Percentiles rank a stretch among this genome's conserved stretches.
Evolutionary conservation across 768 basidiomycete genomes (phyloP).

Genomic region (Xerocomus spinulosus): DNA sequence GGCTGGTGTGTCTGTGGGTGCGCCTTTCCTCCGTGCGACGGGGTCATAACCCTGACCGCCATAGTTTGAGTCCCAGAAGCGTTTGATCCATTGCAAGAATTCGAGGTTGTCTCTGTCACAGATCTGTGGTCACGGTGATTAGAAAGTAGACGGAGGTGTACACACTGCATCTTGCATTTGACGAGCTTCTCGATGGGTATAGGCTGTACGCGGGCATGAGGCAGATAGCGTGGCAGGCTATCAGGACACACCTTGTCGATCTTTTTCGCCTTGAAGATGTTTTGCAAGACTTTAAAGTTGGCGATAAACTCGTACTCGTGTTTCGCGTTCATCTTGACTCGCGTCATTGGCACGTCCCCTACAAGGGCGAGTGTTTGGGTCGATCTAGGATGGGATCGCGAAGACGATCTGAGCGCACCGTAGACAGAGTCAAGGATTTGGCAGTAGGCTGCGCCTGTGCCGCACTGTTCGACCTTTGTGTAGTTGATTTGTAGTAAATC

Average conservation of each 20-base stretch:
- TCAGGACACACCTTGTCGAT: slow-evolving; percentile 73
- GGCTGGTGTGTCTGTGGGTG: slow-evolving; percentile 68
- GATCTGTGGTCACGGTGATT: slow-evolving; percentile 16
- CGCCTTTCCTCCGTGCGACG: slow-evolving; percentile 74
- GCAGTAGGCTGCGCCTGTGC: slow-evolving; percentile 88
- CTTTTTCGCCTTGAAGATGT: slow-evolving; percentile 84
- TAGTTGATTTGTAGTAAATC: slow-evolving; percentile 87
- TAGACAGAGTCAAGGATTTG: slow-evolving; percentile 95
- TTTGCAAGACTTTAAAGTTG: slow-evolving; percentile 96
- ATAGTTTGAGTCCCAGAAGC: slow-evolving; percentile 92
- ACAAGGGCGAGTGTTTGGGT: slow-evolving; percentile 11
- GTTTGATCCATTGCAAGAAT: slow-evolving; percentile 95
- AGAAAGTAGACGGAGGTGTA: slow-evolving; percentile 18
- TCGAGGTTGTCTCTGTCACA: slow-evolving; percentile 86
- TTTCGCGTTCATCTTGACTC: slow-evolving; percentile 95
- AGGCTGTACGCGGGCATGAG: slow-evolving; percentile 48
- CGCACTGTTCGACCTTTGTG: slow-evolving; percentile 90
- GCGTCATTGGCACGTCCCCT: slow-evolving; percentile 88
- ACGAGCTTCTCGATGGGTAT: slow-evolving; percentile 92
- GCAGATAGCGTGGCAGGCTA: not conserved
- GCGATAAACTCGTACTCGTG: slow-evolving; percentile 94
- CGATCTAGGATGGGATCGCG: slow-evolving; percentile 17
- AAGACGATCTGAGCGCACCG: slow-evolving; percentile 45
- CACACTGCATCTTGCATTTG: slow-evolving; percentile 99
- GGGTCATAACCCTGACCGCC: slow-evolving; percentile 86